A percentile compares a stretch with the other conserved stretches of the same genome.
phyloP scores from a whole-genome alignment of 345 rosid genomes.

The Arabidopsis suecica region DNA sequence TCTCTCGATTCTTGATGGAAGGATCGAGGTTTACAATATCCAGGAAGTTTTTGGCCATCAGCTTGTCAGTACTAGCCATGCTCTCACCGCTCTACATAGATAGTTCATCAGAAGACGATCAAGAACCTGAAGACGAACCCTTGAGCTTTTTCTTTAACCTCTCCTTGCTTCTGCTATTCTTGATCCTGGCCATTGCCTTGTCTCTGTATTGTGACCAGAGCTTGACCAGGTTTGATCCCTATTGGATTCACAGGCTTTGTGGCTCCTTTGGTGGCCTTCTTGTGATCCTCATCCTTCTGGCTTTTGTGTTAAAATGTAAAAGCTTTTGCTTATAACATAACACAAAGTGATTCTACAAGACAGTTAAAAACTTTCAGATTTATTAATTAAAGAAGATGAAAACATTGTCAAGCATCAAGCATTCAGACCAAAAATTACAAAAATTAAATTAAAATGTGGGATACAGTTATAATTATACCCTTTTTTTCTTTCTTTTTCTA shows the following conservation, averaged over 20 bases:
- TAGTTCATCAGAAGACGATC: slow-evolving; percentile 33
- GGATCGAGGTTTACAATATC: too few species aligned
- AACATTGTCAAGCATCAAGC: too few species aligned
- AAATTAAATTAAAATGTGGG: too few species aligned
- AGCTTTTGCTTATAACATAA: slow-evolving; percentile 27
- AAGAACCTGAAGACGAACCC: slow-evolving; percentile 48
- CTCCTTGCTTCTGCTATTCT: slow-evolving; percentile 56
- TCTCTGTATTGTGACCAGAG: slow-evolving; percentile 58
- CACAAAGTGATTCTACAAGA: not conserved
- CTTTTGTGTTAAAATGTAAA: slow-evolving; percentile 58
- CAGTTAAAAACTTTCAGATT: not conserved
- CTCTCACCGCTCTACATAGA: slow-evolving; percentile 66
- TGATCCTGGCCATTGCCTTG: slow-evolving; percentile 54
- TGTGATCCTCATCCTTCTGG: slow-evolving; percentile 60
- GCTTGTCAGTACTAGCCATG: not conserved
- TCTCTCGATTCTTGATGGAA: too few species aligned
- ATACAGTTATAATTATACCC: too few species aligned
- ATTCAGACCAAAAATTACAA: too few species aligned
- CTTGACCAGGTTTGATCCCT: slow-evolving; percentile 60
- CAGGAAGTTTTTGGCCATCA: too few species aligned
- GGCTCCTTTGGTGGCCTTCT: slow-evolving; percentile 73
- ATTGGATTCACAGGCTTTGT: slow-evolving; percentile 81
- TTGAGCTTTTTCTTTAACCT: slow-evolving; percentile 45
- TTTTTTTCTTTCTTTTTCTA: too few species aligned
- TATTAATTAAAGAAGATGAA: too few species aligned